These are phyloP conservation scores for Claviceps paspali DNA, from an alignment of 2,329 filamentous ascomycete genomes.

Conservation along the genomic window DNA sequence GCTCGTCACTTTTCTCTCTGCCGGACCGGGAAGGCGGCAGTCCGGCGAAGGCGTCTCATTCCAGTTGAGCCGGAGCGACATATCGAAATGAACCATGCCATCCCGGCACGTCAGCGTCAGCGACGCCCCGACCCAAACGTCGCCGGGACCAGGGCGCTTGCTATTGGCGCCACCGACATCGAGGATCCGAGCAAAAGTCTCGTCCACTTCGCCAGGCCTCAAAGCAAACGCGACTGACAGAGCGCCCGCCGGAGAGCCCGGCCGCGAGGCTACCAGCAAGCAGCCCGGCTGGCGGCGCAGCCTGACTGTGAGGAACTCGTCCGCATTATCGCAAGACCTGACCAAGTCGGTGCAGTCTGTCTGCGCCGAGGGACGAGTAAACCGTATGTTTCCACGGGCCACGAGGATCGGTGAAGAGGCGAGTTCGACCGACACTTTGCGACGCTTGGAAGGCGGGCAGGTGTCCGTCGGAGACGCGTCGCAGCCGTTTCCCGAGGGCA, in stretches of 20 bases:
- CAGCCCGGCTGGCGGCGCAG: constrained; percentile 4
- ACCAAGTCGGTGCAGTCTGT: constrained; percentile 2
- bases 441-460: constrained; percentile 16
- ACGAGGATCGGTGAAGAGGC: constrained; percentile 12
- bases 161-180: constrained; percentile 5
- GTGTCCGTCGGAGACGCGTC: constrained; percentile 4
- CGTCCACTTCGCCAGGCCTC: constrained; percentile 10
- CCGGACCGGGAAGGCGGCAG: constrained; percentile 13
- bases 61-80: constrained; percentile 26
- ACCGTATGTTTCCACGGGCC: constrained; percentile 10
- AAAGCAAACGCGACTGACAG: constrained; percentile 10
- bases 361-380: constrained; percentile 14
- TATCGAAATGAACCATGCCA: constrained; percentile 13
- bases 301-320: constrained; percentile 10
- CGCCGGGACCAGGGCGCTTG: constrained; percentile 12
- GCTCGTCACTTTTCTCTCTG: constrained; percentile 19
- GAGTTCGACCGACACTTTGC: constrained; percentile 12
- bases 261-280: constrained; percentile 10
- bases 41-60: constrained; percentile 22
- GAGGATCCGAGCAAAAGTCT: constrained; percentile 10
- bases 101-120: constrained; percentile 16
- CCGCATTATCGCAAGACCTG: constrained; percentile 9
- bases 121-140: constrained; percentile 20
- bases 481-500: constrained; percentile 9
- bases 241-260: constrained; percentile 4